Evolutionary conservation across 768 basidiomycete genomes (phyloP).

Genomic region (Saitozyma sp.): DNA sequence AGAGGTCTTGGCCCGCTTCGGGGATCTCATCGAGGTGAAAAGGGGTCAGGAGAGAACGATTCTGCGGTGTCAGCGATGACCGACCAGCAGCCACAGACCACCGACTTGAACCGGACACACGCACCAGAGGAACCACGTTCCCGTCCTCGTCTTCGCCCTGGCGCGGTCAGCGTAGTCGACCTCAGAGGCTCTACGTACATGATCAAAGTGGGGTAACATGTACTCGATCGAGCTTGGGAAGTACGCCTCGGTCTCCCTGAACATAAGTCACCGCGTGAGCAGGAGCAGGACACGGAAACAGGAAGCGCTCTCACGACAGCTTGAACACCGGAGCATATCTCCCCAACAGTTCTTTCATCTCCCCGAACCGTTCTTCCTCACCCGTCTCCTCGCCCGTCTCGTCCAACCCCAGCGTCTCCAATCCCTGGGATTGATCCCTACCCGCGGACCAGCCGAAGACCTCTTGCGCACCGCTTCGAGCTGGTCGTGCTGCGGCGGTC

Average conservation of each 20-base stretch:
- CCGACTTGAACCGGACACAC: not conserved
- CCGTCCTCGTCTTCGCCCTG: slow-evolving; percentile 15
- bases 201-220: slow-evolving; percentile 39
- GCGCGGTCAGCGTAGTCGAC: not conserved
- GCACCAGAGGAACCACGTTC: slow-evolving; percentile 6
- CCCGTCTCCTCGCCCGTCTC: too few species aligned
- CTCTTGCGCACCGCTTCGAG: too few species aligned
- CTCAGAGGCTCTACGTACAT: slow-evolving; percentile 8
- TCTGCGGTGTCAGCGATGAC: not conserved
- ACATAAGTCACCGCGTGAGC: not conserved
- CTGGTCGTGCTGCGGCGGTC: too few species aligned
- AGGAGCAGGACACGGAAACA: not conserved
- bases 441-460: too few species aligned
- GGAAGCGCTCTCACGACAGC: slow-evolving; percentile 22
- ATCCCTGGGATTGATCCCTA: too few species aligned
- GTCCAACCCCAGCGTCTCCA: too few species aligned
- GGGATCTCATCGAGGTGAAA: slow-evolving; percentile 21
- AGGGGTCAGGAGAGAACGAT: too few species aligned
- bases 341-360: slow-evolving; percentile 26
- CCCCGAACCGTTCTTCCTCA: not conserved
- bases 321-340: slow-evolving; percentile 41
- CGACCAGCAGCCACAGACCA: not conserved
- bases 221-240: slow-evolving; percentile 44
- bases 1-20: slow-evolving; percentile 8
- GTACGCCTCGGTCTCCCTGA: slow-evolving; percentile 28